Conservation (phyloP, 2,329 filamentous ascomycete species). For the Clarireedia monteithiana region DNA sequence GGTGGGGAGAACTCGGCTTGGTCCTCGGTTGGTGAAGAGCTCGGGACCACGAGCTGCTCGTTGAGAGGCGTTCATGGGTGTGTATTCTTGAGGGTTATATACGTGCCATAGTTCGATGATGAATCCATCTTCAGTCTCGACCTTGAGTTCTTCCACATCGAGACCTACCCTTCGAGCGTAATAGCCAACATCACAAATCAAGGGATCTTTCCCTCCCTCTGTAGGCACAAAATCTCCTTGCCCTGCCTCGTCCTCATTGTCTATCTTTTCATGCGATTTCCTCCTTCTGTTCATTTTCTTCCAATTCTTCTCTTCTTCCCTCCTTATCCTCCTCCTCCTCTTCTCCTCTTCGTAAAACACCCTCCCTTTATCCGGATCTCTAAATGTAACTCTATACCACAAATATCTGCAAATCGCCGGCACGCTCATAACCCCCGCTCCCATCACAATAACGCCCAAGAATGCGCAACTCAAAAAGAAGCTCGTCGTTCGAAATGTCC, state of each 20-base stretch:
- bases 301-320: conserved; percentile 57
- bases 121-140: conserved; percentile 92
- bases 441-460: conserved; percentile 66
- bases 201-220: conserved; percentile 71
- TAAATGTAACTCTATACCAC: conserved; percentile 47
- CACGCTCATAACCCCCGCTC: conserved; percentile 62
- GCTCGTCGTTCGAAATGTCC: conserved; percentile 57
- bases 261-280: conserved; percentile 26
- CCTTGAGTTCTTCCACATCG: conserved; percentile 73
- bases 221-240: conserved; percentile 52
- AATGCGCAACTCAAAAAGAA: conserved; percentile 74
- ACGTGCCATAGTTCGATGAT: conserved; percentile 85
- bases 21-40: conserved; percentile 46
- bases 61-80: conserved; percentile 39
- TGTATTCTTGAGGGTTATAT: conserved; percentile 72
- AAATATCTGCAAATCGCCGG: conserved; percentile 41
- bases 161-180: conserved; percentile 84
- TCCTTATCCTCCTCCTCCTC: conserved; percentile 47
- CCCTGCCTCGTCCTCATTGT: conserved; percentile 37
- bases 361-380: conserved; percentile 51
- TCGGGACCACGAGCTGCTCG: conserved; percentile 50
- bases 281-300: conserved; percentile 34
- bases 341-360: conserved; percentile 70
- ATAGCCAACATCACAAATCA: conserved; percentile 73
- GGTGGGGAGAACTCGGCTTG: conserved; percentile 30